A percentile compares a stretch with the other conserved stretches of the same genome.
Evolutionary conservation across 1,284 basidiomycete species (phyloP).

Genomic region (Neolentinus lepideus): DNA sequence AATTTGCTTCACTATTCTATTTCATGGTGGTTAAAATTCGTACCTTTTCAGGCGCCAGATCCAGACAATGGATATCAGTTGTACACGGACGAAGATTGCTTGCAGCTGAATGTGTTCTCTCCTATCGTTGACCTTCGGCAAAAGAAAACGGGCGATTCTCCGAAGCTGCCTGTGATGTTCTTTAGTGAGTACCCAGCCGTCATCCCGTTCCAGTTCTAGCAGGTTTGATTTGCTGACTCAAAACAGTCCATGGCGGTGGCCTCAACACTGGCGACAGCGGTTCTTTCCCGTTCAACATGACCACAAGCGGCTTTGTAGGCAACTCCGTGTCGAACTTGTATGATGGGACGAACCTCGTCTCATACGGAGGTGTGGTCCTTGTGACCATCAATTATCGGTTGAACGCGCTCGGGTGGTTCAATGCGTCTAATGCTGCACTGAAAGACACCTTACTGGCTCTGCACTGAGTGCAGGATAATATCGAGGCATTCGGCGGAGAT

Average conservation of each 20-base stretch:
- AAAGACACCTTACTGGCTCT: background rate
- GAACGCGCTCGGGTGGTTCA: conserved; percentile 1
- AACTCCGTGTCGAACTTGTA: background rate
- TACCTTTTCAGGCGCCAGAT: background rate
- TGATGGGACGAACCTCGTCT: background rate
- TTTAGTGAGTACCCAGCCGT: background rate
- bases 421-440: background rate
- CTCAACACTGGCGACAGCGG: conserved; percentile 1
- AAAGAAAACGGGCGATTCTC: background rate
- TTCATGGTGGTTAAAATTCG: background rate
- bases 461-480: background rate
- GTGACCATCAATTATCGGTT: conserved; percentile 1
- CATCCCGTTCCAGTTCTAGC: background rate
- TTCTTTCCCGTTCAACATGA: background rate
- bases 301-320: background rate
- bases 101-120: background rate
- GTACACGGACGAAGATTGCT: background rate
- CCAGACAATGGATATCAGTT: background rate
- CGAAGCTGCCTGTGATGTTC: background rate
- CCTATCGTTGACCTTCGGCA: background rate
- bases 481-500: conserved; percentile 1
- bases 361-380: background rate
- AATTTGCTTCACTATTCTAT: background rate
- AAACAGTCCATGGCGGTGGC: conserved; percentile 1
- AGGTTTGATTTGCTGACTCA: background rate